Percentiles rank a stretch among this genome's conserved stretches.
phyloP scores from a whole-genome alignment of 1,284 basidiomycete species.

The Termitomyces sp. region DNA sequence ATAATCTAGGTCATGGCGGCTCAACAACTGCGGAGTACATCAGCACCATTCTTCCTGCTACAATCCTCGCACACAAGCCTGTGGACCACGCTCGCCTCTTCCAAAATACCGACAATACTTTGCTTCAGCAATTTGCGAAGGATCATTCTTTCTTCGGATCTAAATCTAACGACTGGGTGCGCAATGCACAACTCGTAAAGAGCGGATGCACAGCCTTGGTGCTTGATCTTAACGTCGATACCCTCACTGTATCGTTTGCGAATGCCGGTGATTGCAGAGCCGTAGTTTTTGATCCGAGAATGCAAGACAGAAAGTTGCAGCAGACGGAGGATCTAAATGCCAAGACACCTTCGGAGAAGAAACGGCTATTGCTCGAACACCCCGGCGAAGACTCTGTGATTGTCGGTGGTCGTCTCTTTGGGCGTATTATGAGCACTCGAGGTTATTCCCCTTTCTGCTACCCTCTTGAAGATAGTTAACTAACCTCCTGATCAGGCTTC shows the following conservation, averaged over 20 bases:
- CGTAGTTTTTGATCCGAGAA: slow-evolving; percentile 20
- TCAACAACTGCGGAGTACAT: slow-evolving; percentile 30
- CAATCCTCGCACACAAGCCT: slow-evolving; percentile 22
- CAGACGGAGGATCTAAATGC: slow-evolving; percentile 30
- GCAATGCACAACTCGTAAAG: slow-evolving; percentile 29
- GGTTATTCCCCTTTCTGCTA: slow-evolving; percentile 17
- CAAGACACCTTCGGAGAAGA: slow-evolving; percentile 25
- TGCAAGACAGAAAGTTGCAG: slow-evolving; percentile 5
- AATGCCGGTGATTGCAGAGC: slow-evolving; percentile 34
- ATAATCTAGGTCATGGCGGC: slow-evolving; percentile 29
- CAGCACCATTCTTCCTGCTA: slow-evolving; percentile 25
- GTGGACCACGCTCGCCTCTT: slow-evolving; percentile 22
- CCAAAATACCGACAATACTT: slow-evolving; percentile 23
- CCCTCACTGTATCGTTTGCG: slow-evolving; percentile 21
- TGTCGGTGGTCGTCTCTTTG: slow-evolving; percentile 30
- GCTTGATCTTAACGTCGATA: slow-evolving; percentile 25
- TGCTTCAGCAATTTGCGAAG: slow-evolving; percentile 23
- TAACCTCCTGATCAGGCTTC: slow-evolving; percentile 23
- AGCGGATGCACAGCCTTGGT: slow-evolving; percentile 32
- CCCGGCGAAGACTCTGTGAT: slow-evolving; percentile 29
- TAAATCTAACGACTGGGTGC: slow-evolving; percentile 25
- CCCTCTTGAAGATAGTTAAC: not conserved
- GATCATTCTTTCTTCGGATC: slow-evolving; percentile 27
- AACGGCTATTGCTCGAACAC: slow-evolving; percentile 27
- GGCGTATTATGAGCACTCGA: slow-evolving; percentile 32